Conservation (phyloP, 78 protist genomes). For the Trichosphaerium sp. region DNA sequence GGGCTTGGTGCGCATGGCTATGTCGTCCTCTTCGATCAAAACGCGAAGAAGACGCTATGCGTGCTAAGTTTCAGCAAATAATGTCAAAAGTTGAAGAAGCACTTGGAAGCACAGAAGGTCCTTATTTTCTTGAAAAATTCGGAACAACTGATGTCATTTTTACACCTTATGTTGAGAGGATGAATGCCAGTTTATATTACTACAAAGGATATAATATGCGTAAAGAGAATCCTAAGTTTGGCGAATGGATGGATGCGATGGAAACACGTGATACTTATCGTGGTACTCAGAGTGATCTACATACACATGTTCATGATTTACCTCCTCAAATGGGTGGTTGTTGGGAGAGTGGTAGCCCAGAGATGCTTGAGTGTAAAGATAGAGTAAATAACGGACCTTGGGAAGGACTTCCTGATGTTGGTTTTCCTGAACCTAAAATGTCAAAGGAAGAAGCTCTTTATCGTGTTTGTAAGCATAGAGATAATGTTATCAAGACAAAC, state of each 20-base stretch:
- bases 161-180: conserved; percentile 1
- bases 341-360: not conserved
- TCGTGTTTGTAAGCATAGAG: too few species aligned
- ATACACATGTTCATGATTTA: not conserved
- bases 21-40: not conserved
- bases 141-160: not conserved
- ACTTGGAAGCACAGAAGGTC: not conserved
- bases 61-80: not conserved
- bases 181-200: not conserved
- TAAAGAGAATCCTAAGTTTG: too few species aligned
- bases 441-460: too few species aligned
- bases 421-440: too few species aligned
- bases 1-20: conserved; percentile 23
- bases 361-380: too few species aligned
- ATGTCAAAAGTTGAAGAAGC: not conserved
- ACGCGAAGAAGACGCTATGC: too few species aligned
- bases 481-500: too few species aligned
- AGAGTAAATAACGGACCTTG: too few species aligned
- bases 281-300: not conserved
- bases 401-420: too few species aligned
- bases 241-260: not conserved
- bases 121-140: conserved; percentile 12
- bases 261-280: not conserved
- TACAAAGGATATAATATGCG: not conserved
- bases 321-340: conserved; percentile 4